A percentile compares a stretch with the other conserved stretches of the same genome.
Evolutionary conservation across 2,329 filamentous ascomycete species (phyloP).

Genomic region (Hypoxylon sp.): DNA sequence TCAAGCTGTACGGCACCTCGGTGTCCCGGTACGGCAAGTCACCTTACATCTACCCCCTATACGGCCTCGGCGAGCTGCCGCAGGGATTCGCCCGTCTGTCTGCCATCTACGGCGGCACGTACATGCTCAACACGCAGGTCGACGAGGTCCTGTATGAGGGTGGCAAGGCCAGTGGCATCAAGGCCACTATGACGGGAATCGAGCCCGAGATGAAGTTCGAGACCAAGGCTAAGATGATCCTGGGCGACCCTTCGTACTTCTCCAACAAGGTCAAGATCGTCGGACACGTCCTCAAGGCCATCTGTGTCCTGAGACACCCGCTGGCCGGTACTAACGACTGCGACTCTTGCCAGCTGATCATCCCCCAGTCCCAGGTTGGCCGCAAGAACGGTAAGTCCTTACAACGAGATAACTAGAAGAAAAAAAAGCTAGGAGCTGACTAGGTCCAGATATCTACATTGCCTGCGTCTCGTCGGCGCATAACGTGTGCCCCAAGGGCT

Average conservation of each 20-base stretch:
- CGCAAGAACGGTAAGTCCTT: slow-evolving; percentile 85
- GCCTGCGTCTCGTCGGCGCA: slow-evolving; percentile 95
- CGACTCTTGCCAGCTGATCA: slow-evolving; percentile 95
- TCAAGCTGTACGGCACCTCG: slow-evolving; percentile 96
- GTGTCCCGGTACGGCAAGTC: slow-evolving; percentile 98
- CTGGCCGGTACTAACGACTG: slow-evolving; percentile 87
- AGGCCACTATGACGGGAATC: slow-evolving; percentile 93
- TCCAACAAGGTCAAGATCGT: slow-evolving; percentile 86
- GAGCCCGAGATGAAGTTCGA: slow-evolving; percentile 91
- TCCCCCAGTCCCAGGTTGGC: slow-evolving; percentile 96
- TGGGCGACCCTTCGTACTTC: slow-evolving; percentile 98
- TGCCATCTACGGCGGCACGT: slow-evolving; percentile 98
- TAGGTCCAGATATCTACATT: slow-evolving; percentile 78
- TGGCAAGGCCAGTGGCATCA: slow-evolving; percentile 92
- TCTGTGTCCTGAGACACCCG: slow-evolving; percentile 97
- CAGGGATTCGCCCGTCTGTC: slow-evolving; percentile 97
- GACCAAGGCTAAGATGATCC: slow-evolving; percentile 95
- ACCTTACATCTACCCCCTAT: slow-evolving; percentile 98
- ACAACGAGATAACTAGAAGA: neutral
- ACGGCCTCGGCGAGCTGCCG: slow-evolving; percentile 95
- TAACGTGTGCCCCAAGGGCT: slow-evolving; percentile 98
- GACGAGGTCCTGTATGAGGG: slow-evolving; percentile 89
- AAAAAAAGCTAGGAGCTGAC: slow-evolving; percentile 25
- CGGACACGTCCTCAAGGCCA: slow-evolving; percentile 92
- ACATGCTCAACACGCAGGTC: slow-evolving; percentile 97